Evolutionary conservation across 2,329 filamentous ascomycete genomes (phyloP).

Genomic region (Cladophialophora chaetospira): DNA sequence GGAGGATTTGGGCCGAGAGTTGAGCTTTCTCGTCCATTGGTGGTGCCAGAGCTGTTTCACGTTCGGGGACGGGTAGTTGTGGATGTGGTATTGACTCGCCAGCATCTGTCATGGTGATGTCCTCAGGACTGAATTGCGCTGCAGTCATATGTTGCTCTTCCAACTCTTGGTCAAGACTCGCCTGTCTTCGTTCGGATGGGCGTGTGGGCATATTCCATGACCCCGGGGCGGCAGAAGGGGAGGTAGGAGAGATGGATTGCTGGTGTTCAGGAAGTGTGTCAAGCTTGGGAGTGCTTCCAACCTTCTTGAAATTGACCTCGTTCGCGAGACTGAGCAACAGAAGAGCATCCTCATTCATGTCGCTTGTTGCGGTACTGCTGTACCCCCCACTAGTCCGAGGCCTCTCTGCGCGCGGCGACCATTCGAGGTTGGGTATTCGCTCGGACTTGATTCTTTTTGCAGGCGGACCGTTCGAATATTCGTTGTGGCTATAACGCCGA

Average conservation of each 20-base stretch:
- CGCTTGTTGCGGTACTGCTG: constrained; percentile 33
- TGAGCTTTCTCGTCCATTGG: not conserved
- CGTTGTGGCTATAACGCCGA: constrained; percentile 35
- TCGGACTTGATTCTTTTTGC: constrained; percentile 64
- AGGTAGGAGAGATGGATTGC: constrained; percentile 12
- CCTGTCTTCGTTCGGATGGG: constrained; percentile 11
- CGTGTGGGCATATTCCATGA: not conserved
- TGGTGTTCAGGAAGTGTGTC: constrained; percentile 6
- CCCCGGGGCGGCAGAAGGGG: not conserved
- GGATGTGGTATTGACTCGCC: not conserved
- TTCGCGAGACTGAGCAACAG: constrained; percentile 47
- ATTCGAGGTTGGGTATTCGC: constrained; percentile 49
- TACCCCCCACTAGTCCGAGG: constrained; percentile 39
- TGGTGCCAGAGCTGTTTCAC: not conserved
- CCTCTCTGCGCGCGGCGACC: constrained; percentile 35
- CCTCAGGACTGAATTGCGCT: not conserved
- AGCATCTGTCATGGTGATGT: not conserved
- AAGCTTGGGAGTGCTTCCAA: constrained; percentile 19
- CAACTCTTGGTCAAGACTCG: not conserved
- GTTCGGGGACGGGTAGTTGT: not conserved
- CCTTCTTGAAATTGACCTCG: constrained; percentile 32
- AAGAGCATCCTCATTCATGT: constrained; percentile 52
- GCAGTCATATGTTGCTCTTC: not conserved
- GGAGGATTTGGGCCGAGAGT: not conserved
- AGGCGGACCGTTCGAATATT: constrained; percentile 50